Evolutionary conservation across 345 rosid genomes (phyloP), one percentile per base, ranked within the genome.

Genomic region (Garcia nutans): DNA sequence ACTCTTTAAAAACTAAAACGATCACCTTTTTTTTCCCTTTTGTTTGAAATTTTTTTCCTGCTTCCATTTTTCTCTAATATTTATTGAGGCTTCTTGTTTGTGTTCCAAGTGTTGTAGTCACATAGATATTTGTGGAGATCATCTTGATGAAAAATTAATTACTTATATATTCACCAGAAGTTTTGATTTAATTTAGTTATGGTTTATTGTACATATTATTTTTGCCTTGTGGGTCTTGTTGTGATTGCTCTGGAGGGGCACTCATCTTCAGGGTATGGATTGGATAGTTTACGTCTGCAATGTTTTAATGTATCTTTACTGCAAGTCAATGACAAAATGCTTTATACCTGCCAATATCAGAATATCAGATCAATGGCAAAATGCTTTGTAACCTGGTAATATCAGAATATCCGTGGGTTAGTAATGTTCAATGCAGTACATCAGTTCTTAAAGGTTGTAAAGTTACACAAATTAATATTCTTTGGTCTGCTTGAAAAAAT

Each of bases 41-140:
- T 68, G 15, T 7, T 19, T 11, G 49, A 20, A 31, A 16, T 16
- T 33, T 57, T 57, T 17, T 3, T 65, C 11, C 10, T 3, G 13
- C 5, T 7, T 10, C 6, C 41, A 37, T 7, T 1, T 44, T 56
- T 74, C 63, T 58, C 49, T 57, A 23, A 23, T 66, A 1, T 33
- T 33, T 71, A 11, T 57, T 13, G 23, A 33, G 56, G 44, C 44
- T 26, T 73, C 26, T 20, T 49, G 59, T 54, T 62, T 76, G 20
- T 68, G 68, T 31, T 58, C 26, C 23, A 26, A 58, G 22, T 16
- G 47, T 15, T 76, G n/a, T 10, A 20, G 41, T 16, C 23, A 17
- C 66, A 65, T 57, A 10, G 16, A 60, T 59, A 59, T 49, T 68
- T 26, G 42, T 31, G 68, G 68, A 49, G n/a, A 26, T 67, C 57